Percentiles rank a stretch among this genome's conserved stretches.
Conservation (phyloP, 2,329 filamentous ascomycete species). For the Aureobasidium sp. region DNA sequence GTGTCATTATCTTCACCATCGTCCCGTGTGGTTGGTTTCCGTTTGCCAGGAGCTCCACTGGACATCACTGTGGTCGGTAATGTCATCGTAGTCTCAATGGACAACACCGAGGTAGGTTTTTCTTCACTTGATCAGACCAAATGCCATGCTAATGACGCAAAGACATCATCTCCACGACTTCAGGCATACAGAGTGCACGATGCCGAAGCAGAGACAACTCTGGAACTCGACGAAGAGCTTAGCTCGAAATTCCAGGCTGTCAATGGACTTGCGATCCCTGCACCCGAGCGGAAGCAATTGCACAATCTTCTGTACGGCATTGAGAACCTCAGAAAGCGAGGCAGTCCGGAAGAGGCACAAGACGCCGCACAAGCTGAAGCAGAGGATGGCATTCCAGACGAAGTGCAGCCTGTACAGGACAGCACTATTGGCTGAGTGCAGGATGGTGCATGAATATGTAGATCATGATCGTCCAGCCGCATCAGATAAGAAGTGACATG, state of each 20-base stretch:
- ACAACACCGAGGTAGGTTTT: slow-evolving; percentile 6
- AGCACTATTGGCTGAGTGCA: neutral
- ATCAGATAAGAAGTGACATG: slow-evolving; percentile 1
- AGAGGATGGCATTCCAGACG: neutral
- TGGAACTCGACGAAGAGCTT: slow-evolving; percentile 19
- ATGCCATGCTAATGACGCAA: neutral
- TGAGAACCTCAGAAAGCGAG: slow-evolving; percentile 45
- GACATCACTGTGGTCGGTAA: slow-evolving; percentile 48
- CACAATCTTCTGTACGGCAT: slow-evolving; percentile 42
- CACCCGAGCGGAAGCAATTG: slow-evolving; percentile 32
- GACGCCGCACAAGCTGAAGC: slow-evolving; percentile 8
- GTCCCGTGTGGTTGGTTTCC: slow-evolving; percentile 17
- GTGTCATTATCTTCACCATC: slow-evolving; percentile 37
- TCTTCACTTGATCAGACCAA: neutral
- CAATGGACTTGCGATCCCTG: slow-evolving; percentile 21
- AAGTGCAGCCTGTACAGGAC: neutral
- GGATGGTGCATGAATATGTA: neutral
- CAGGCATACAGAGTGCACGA: slow-evolving; percentile 2
- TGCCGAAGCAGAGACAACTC: neutral
- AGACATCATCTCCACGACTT: slow-evolving; percentile 3
- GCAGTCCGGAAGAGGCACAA: slow-evolving; percentile 19
- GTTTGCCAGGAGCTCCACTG: slow-evolving; percentile 40
- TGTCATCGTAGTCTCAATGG: slow-evolving; percentile 20
- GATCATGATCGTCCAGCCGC: neutral
- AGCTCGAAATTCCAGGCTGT: neutral